These are phyloP conservation scores for Oryza rufipogon DNA, from an alignment of 176 grass and related monocot genomes.

Conservation along the genomic window DNA sequence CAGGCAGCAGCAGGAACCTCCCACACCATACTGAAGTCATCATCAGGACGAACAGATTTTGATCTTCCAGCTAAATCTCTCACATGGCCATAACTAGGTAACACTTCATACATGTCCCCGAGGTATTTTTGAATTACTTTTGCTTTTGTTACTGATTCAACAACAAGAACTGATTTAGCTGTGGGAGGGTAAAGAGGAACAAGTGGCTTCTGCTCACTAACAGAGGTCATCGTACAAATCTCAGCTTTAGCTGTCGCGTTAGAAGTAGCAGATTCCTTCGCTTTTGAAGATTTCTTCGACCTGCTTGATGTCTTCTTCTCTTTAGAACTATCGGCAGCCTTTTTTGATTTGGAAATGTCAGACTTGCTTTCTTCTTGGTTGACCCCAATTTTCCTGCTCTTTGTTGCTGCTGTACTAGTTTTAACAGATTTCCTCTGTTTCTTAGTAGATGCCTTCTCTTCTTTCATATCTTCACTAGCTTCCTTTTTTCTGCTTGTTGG, in stretches of 20 bases:
- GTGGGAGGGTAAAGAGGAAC: slow-evolving; percentile 75
- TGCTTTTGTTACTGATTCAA: slow-evolving; percentile 90
- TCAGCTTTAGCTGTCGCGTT: slow-evolving; percentile 14
- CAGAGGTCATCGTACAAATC: slow-evolving; percentile 26
- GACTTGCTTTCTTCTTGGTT: slow-evolving; percentile 44
- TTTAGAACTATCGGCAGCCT: slow-evolving; percentile 41
- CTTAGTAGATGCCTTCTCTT: slow-evolving; percentile 51
- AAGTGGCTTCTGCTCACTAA: slow-evolving; percentile 39
- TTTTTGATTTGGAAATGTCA: slow-evolving; percentile 36
- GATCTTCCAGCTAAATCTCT: slow-evolving; percentile 95
- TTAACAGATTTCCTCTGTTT: slow-evolving; percentile 50
- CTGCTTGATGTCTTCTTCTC: slow-evolving; percentile 42
- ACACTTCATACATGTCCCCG: slow-evolving; percentile 80
- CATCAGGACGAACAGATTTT: slow-evolving; percentile 91
- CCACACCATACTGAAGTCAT: slow-evolving; percentile 98
- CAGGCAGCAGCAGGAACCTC: slow-evolving; percentile 94
- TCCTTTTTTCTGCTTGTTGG: slow-evolving; percentile 42
- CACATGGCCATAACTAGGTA: slow-evolving; percentile 96
- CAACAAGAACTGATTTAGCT: slow-evolving; percentile 90
- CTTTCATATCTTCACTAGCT: slow-evolving; percentile 37
- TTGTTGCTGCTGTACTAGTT: slow-evolving; percentile 52
- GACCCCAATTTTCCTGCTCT: slow-evolving; percentile 19
- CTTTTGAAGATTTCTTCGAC: slow-evolving; percentile 55
- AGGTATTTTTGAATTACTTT: slow-evolving; percentile 99
- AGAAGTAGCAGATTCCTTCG: slow-evolving; percentile 49